Evolutionary conservation across 2,329 filamentous ascomycete species (phyloP).

Genomic region (Tolypocladium endophyticum): DNA sequence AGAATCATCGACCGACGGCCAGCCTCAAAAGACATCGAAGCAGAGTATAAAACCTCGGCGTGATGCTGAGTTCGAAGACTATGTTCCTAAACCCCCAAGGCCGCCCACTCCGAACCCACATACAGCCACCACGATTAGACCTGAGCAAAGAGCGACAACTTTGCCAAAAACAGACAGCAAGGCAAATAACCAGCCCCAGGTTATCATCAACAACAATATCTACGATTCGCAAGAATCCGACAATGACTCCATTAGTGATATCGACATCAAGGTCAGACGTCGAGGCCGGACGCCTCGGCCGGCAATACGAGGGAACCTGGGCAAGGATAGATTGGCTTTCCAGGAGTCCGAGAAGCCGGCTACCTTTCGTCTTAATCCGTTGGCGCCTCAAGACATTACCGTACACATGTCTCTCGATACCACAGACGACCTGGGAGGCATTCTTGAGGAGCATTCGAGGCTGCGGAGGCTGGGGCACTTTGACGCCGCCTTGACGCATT

Average conservation of each 20-base stretch:
- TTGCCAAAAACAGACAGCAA: background rate
- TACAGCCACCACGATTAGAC: background rate
- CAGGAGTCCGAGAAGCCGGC: background rate
- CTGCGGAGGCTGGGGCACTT: slow-evolving; percentile 1
- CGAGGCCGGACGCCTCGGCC: background rate
- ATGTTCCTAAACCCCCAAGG: fast-evolving
- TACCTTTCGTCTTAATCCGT: background rate
- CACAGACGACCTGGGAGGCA: background rate
- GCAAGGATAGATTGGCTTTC: background rate
- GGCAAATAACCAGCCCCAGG: background rate
- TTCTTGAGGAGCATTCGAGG: background rate
- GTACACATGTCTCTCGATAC: slow-evolving; percentile 1
- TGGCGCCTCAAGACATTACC: slow-evolving; percentile 1
- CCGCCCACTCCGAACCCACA: background rate
- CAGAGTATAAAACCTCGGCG: background rate
- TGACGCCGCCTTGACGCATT: background rate
- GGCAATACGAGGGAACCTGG: background rate
- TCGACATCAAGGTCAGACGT: background rate
- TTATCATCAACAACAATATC: background rate
- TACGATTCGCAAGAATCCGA: background rate
- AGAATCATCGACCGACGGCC: background rate
- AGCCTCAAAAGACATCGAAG: background rate
- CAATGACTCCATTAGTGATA: background rate
- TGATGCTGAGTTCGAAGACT: background rate
- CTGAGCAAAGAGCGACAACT: background rate